A percentile compares a stretch with the other conserved stretches of the same genome.
These are phyloP conservation scores for Geranium incanum DNA, from an alignment of 441 rosid genomes.

Conservation along the genomic window DNA sequence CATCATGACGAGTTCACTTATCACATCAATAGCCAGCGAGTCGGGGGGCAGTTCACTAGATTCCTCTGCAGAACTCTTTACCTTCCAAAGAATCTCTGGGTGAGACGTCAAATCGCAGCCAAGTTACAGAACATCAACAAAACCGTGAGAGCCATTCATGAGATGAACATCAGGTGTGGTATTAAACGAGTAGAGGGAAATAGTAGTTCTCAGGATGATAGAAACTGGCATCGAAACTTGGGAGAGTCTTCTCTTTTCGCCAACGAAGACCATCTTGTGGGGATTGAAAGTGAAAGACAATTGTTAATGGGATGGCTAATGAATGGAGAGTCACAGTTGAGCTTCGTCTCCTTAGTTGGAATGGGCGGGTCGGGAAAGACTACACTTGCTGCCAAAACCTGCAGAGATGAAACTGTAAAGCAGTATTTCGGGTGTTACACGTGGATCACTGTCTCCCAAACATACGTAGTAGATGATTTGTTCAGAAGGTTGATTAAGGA, in stretches of 20 bases:
- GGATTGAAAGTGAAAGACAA: neutral
- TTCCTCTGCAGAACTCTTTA: conserved; percentile 14
- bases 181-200: neutral
- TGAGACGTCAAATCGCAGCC: conserved; percentile 21
- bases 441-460: conserved; percentile 24
- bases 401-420: no score
- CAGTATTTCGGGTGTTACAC: no score
- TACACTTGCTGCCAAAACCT: no score
- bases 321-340: neutral
- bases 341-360: conserved; percentile 21
- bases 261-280: neutral
- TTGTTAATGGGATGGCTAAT: neutral
- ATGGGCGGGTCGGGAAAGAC: conserved; percentile 20
- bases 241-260: neutral
- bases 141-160: conserved; percentile 18
- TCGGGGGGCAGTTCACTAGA: conserved; percentile 3
- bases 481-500: conserved; percentile 28
- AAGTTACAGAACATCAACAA: conserved; percentile 22
- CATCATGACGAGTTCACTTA: conserved; percentile 31
- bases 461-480: conserved; percentile 29
- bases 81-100: conserved; percentile 19
- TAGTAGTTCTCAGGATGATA: neutral
- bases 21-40: conserved; percentile 15
- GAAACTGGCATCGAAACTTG: neutral
- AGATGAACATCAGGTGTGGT: conserved; percentile 20